phyloP scores from a whole-genome alignment of 176 grass and related monocot genomes.

The Rhipidocladum racemiflorum region DNA sequence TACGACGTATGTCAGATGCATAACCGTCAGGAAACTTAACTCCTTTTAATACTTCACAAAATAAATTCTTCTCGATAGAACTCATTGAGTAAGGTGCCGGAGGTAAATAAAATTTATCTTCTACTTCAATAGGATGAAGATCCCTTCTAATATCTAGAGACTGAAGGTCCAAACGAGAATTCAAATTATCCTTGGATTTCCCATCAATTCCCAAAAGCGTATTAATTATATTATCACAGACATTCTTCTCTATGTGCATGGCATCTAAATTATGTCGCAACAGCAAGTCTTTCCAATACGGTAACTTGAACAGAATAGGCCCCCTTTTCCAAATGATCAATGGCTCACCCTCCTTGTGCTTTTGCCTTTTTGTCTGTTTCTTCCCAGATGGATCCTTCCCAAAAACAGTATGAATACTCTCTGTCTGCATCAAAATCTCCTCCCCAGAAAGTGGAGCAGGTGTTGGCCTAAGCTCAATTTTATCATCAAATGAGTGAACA shows the following conservation, averaged over 20 bases:
- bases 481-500: neutral
- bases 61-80: neutral
- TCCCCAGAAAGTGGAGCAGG: neutral
- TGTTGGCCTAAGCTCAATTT: neutral
- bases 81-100: neutral
- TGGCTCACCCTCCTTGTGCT: neutral
- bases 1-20: neutral
- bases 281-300: neutral
- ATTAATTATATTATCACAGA: too few relatives aligned
- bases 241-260: neutral
- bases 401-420: neutral
- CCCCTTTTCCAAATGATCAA: neutral
- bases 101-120: neutral
- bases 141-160: neutral
- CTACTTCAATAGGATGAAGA: neutral
- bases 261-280: neutral
- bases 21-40: neutral
- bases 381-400: neutral
- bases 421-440: neutral
- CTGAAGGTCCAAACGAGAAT: neutral
- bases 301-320: neutral
- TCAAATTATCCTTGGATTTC: neutral
- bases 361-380: neutral
- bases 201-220: neutral
- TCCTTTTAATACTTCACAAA: neutral